These are phyloP conservation scores for Panicum virgatum DNA, from an alignment of 202 grass and related monocot genomes.

Conservation along the genomic window DNA sequence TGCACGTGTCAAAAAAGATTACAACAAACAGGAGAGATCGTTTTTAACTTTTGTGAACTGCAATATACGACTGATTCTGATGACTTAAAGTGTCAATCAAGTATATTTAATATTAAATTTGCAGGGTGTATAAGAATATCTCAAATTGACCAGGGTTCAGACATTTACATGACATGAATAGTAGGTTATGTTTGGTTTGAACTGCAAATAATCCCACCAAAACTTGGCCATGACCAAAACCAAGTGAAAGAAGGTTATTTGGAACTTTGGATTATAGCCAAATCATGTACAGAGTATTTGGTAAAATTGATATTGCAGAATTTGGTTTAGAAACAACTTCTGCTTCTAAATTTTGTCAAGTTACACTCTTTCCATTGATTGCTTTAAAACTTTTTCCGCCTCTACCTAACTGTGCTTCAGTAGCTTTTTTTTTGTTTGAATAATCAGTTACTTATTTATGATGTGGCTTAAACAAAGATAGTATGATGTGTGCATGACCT, in stretches of 20 bases:
- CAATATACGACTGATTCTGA: constrained; percentile 22
- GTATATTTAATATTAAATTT: neutral
- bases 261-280: neutral
- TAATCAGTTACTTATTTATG: neutral
- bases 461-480: neutral
- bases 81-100: neutral
- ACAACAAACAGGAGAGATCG: neutral
- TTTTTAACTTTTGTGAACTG: constrained; percentile 17
- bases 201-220: neutral
- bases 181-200: neutral
- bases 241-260: neutral
- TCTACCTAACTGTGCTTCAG: neutral
- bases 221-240: neutral
- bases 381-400: neutral
- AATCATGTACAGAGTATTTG: neutral
- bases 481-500: neutral
- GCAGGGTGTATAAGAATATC: neutral
- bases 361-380: neutral
- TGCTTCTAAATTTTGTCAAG: neutral
- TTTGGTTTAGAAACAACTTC: neutral
- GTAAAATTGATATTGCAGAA: neutral
- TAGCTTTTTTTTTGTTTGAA: neutral
- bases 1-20: constrained; percentile 27
- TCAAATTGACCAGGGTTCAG: neutral
- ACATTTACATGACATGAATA: constrained; percentile 11